phyloP scores from a whole-genome alignment of 768 basidiomycete species.

The Boletus rufocinnamomeus region DNA sequence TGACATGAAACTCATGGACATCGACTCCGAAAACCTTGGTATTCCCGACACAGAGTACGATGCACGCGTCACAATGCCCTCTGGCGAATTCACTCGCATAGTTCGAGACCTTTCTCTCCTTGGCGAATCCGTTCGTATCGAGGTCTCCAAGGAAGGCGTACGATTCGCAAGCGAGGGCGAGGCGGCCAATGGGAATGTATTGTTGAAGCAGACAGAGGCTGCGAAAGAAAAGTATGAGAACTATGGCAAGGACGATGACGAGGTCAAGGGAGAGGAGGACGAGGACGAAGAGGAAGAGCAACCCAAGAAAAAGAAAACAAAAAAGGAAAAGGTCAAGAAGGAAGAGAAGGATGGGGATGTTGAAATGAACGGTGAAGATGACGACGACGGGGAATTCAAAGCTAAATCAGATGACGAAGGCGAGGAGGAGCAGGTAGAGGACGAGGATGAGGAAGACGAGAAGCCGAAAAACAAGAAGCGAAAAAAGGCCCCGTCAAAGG shows the following conservation, averaged over 20 bases:
- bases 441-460: conserved; percentile 52
- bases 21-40: conserved; percentile 90
- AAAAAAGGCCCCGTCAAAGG: conserved; percentile 61
- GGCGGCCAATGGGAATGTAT: conserved; percentile 84
- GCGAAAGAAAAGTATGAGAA: conserved; percentile 42
- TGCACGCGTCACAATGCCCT: conserved; percentile 84
- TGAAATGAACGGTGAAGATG: conserved; percentile 53
- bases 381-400: conserved; percentile 45
- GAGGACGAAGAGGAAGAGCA: conserved; percentile 38
- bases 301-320: conserved; percentile 30
- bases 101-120: conserved; percentile 88
- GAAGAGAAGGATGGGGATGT: conserved; percentile 45
- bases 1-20: conserved; percentile 99
- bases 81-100: conserved; percentile 87
- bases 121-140: conserved; percentile 94
- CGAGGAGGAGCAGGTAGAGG: conserved; percentile 51
- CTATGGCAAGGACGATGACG: conserved; percentile 46
- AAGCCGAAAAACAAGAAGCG: conserved; percentile 64
- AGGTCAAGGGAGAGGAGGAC: conserved; percentile 43
- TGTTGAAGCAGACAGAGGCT: conserved; percentile 74
- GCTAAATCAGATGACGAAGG: conserved; percentile 47
- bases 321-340: conserved; percentile 43
- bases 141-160: conserved; percentile 94
- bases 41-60: conserved; percentile 99
- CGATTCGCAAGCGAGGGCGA: conserved; percentile 93